Conservation (phyloP, 345 rosid species). For the Iberis pinnata region DNA sequence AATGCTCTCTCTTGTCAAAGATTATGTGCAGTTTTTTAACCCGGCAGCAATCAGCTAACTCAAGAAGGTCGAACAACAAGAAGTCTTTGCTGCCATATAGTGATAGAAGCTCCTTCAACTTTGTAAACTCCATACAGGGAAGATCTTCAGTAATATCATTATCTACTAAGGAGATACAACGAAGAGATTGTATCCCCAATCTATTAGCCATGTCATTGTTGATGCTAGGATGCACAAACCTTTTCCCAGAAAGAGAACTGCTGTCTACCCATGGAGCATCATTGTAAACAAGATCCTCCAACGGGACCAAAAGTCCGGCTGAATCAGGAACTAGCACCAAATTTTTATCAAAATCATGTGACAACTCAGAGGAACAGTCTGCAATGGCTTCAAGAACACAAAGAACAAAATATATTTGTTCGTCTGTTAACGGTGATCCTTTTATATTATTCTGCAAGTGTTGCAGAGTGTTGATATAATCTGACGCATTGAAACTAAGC, state of each 20-base stretch:
- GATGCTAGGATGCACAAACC: slow-evolving; percentile 73
- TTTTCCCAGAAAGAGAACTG: slow-evolving; percentile 50
- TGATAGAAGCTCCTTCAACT: slow-evolving; percentile 70
- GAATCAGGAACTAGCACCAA: slow-evolving; percentile 69
- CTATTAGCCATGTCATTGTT: slow-evolving; percentile 74
- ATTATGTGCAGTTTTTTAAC: slow-evolving; percentile 68
- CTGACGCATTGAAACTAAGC: slow-evolving; percentile 72
- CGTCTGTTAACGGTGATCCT: slow-evolving; percentile 54
- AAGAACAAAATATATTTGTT: slow-evolving; percentile 65
- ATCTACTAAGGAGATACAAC: slow-evolving; percentile 71
- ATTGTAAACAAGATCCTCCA: slow-evolving; percentile 68
- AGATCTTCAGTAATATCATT: slow-evolving; percentile 78
- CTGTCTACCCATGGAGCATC: slow-evolving; percentile 99
- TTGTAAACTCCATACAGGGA: slow-evolving; percentile 83
- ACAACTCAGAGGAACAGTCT: slow-evolving; percentile 52
- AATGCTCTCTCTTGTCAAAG: slow-evolving; percentile 87
- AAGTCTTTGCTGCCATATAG: slow-evolving; percentile 65
- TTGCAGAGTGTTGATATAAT: slow-evolving; percentile 66
- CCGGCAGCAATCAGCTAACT: slow-evolving; percentile 91
- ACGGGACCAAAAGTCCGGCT: slow-evolving; percentile 49
- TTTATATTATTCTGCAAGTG: slow-evolving; percentile 56
- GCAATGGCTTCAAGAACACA: slow-evolving; percentile 83
- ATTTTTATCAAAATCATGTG: slow-evolving; percentile 45
- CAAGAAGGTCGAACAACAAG: slow-evolving; percentile 86
- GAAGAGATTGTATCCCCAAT: slow-evolving; percentile 82